Conservation (phyloP, 2,329 filamentous ascomycete genomes). For the Arthrobotrys iridis region DNA sequence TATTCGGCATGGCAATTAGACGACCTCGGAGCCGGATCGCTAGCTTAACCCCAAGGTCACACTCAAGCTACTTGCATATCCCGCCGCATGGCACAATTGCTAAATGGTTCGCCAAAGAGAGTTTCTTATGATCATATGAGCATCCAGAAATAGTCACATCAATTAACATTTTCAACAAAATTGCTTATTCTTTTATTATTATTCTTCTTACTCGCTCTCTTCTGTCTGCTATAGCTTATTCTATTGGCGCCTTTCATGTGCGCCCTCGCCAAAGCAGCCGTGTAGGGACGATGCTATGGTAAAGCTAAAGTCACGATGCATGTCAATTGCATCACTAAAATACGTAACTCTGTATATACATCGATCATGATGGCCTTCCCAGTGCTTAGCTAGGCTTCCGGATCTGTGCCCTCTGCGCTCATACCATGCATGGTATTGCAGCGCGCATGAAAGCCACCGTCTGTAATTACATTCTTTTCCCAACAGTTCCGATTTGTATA, state of each 20-base stretch:
- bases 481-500: conserved; percentile 2
- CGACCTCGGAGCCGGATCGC: conserved; percentile 4
- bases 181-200: conserved; percentile 24
- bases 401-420: conserved; percentile 8
- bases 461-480: conserved; percentile 18
- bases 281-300: conserved; percentile 4
- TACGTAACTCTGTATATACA: conserved; percentile 1
- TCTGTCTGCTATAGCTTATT: conserved; percentile 2
- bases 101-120: not conserved
- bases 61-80: conserved; percentile 27
- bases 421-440: conserved; percentile 33
- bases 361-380: not conserved
- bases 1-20: not conserved
- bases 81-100: not conserved
- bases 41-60: not conserved
- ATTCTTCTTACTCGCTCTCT: too few species aligned
- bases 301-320: conserved; percentile 12
- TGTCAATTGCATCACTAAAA: conserved; percentile 7
- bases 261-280: conserved; percentile 21
- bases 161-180: conserved; percentile 1
- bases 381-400: conserved; percentile 1
- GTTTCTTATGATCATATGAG: conserved; percentile 4
- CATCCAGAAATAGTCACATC: conserved; percentile 5
- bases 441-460: conserved; percentile 8
- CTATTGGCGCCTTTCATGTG: not conserved